Evolutionary conservation across 306 rosid species (phyloP).

Genomic region (Hippophae rhamnoides): DNA sequence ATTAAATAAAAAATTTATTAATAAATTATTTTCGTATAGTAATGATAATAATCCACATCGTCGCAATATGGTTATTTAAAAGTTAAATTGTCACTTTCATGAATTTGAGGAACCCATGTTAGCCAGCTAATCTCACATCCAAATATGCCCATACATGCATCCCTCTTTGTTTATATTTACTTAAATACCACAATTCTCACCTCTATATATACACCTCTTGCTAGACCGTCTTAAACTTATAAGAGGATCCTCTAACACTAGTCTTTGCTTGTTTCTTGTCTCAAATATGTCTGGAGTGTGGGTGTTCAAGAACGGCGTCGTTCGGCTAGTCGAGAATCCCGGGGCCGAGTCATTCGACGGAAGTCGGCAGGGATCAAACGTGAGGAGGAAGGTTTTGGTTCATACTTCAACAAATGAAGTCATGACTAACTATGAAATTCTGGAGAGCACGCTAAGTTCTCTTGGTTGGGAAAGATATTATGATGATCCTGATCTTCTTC

Average conservation of each 20-base stretch:
- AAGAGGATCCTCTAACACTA: background rate
- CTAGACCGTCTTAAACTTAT: background rate
- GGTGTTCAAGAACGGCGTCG: conserved; percentile 87
- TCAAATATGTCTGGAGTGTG: conserved; percentile 73
- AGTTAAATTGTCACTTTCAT: conserved; percentile 12
- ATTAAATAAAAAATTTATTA: too few species aligned
- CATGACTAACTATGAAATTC: conserved; percentile 42
- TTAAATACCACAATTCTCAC: conserved; percentile 1
- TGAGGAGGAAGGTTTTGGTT: conserved; percentile 57
- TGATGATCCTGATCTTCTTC: conserved; percentile 77
- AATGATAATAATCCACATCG: too few species aligned
- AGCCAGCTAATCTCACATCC: conserved; percentile 29
- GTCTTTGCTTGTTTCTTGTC: background rate
- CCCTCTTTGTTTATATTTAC: conserved; percentile 2
- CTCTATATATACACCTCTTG: conserved; percentile 21
- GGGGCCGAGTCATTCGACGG: conserved; percentile 36
- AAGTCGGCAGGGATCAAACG: conserved; percentile 17
- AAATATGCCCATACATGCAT: conserved; percentile 12
- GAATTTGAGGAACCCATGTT: conserved; percentile 24
- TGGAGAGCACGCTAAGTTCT: conserved; percentile 46
- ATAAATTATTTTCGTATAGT: too few species aligned
- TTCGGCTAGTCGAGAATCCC: conserved; percentile 70
- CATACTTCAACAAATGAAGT: conserved; percentile 56
- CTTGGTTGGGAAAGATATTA: conserved; percentile 92
- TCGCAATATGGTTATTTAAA: background rate